These are phyloP conservation scores for Mrakia frigida DNA, from an alignment of 768 basidiomycete species.

Conservation along the genomic window DNA sequence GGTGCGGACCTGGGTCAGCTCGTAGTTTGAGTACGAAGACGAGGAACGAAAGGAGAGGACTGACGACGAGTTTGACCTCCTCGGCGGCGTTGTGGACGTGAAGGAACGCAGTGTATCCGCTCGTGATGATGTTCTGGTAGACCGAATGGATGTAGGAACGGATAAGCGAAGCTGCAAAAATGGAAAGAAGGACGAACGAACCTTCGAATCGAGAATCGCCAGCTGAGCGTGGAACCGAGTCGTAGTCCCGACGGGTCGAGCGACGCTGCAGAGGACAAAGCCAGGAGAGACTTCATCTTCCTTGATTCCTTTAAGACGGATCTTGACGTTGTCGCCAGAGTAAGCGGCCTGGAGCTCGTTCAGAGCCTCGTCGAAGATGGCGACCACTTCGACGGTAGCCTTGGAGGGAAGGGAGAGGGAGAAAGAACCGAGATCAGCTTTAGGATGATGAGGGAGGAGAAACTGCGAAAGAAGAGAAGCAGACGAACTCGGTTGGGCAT, in stretches of 20 bases:
- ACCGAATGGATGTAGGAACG: not conserved
- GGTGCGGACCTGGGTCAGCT: not conserved
- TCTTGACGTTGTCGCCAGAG: slow-evolving; percentile 91
- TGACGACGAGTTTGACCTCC: slow-evolving; percentile 78
- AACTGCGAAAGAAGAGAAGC: not conserved
- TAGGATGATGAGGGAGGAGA: too few species aligned
- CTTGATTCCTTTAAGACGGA: slow-evolving; percentile 82
- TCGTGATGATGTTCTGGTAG: slow-evolving; percentile 76
- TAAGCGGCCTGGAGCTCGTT: slow-evolving; percentile 74
- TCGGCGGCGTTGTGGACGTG: slow-evolving; percentile 92
- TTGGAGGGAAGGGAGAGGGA: slow-evolving; percentile 42
- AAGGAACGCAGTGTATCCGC: slow-evolving; percentile 91
- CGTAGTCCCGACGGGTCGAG: slow-evolving; percentile 78
- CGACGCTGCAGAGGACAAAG: slow-evolving; percentile 75
- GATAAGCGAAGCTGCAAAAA: not conserved
- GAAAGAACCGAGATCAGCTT: not conserved
- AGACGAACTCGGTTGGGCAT: slow-evolving; percentile 66
- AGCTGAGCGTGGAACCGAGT: slow-evolving; percentile 94
- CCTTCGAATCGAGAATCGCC: slow-evolving; percentile 89
- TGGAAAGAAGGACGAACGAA: not conserved
- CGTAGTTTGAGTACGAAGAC: not conserved
- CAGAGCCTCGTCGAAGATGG: slow-evolving; percentile 86
- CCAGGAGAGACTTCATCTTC: slow-evolving; percentile 94
- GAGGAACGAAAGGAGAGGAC: slow-evolving; percentile 39
- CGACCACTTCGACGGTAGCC: slow-evolving; percentile 70